Conservation (phyloP, 371 early-diverging fungal genomes). For the Rhizopus microsporus region DNA sequence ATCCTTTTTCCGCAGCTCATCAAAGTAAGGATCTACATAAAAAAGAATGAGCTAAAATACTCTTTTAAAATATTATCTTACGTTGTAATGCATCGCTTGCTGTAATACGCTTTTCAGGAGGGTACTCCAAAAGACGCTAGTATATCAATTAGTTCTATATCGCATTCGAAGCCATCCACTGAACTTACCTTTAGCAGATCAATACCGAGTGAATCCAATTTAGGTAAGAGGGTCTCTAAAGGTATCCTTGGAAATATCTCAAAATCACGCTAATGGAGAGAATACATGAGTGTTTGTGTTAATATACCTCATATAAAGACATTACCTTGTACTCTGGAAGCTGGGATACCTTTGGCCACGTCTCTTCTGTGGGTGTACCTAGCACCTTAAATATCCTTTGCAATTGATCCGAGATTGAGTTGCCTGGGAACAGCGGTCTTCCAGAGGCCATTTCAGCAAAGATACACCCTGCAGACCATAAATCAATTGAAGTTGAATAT, state of each 20-base stretch:
- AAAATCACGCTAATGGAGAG: slow-evolving; percentile 56
- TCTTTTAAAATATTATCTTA: slow-evolving; percentile 29
- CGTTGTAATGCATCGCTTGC: slow-evolving; percentile 74
- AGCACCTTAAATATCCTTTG: slow-evolving; percentile 86
- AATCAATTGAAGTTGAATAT: slow-evolving; percentile 97
- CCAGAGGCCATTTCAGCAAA: slow-evolving; percentile 92
- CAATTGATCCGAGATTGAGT: slow-evolving; percentile 87
- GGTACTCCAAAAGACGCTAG: slow-evolving; percentile 67
- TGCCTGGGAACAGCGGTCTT: slow-evolving; percentile 96
- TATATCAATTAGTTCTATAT: neutral
- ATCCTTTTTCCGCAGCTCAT: slow-evolving; percentile 50
- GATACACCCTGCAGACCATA: slow-evolving; percentile 99
- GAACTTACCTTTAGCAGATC: slow-evolving; percentile 68
- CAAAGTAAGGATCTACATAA: slow-evolving; percentile 51
- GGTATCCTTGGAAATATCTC: slow-evolving; percentile 70
- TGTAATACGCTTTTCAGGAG: slow-evolving; percentile 74
- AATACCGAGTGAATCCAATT: slow-evolving; percentile 78
- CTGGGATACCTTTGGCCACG: slow-evolving; percentile 92
- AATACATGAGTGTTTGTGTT: neutral
- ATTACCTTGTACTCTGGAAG: slow-evolving; percentile 85
- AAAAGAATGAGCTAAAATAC: neutral
- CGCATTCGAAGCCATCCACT: neutral
- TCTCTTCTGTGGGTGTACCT: slow-evolving; percentile 87
- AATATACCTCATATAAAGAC: neutral
- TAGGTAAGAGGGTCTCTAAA: slow-evolving; percentile 76